These are phyloP conservation scores for Aureobasidium pullulans DNA, from an alignment of 2,329 filamentous ascomycete species.

Conservation along the genomic window DNA sequence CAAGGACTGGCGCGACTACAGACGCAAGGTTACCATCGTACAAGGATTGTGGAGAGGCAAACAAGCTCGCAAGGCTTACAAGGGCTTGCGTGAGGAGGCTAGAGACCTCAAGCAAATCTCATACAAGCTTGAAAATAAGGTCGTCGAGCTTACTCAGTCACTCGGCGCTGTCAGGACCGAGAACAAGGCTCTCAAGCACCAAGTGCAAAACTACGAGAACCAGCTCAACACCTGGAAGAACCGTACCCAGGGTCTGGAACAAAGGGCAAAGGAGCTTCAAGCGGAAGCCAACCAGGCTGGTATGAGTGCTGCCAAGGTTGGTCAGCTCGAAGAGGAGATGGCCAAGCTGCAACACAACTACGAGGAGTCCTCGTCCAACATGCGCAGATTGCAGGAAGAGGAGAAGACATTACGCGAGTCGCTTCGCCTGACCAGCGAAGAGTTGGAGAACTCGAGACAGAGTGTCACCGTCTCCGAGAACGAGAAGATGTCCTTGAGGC, in stretches of 20 bases:
- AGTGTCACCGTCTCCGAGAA: slow-evolving; percentile 69
- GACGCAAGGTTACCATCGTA: slow-evolving; percentile 79
- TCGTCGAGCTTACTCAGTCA: slow-evolving; percentile 92
- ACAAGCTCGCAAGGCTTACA: slow-evolving; percentile 74
- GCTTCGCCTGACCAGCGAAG: slow-evolving; percentile 67
- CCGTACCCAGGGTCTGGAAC: slow-evolving; percentile 82
- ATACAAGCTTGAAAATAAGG: slow-evolving; percentile 99
- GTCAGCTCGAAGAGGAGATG: slow-evolving; percentile 94
- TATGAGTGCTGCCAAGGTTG: slow-evolving; percentile 83
- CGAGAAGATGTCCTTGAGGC: slow-evolving; percentile 76
- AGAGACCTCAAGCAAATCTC: slow-evolving; percentile 98
- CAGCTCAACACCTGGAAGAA: slow-evolving; percentile 96
- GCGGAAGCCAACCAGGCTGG: slow-evolving; percentile 95
- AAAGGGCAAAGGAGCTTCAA: slow-evolving; percentile 86
- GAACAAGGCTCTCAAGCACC: slow-evolving; percentile 80
- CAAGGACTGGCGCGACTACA: slow-evolving; percentile 77
- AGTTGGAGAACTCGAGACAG: slow-evolving; percentile 72
- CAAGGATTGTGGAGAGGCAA: slow-evolving; percentile 92
- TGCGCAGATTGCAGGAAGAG: slow-evolving; percentile 92
- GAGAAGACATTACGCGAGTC: slow-evolving; percentile 79
- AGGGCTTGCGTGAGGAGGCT: slow-evolving; percentile 85
- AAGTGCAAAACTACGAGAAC: slow-evolving; percentile 91
- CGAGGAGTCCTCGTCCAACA: slow-evolving; percentile 81
- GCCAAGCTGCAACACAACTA: slow-evolving; percentile 80
- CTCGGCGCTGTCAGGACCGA: slow-evolving; percentile 86